Percentiles rank a stretch among this genome's conserved stretches.
phyloP scores from a whole-genome alignment of 2,329 filamentous ascomycete genomes.

The Lachnellula hyalina region DNA sequence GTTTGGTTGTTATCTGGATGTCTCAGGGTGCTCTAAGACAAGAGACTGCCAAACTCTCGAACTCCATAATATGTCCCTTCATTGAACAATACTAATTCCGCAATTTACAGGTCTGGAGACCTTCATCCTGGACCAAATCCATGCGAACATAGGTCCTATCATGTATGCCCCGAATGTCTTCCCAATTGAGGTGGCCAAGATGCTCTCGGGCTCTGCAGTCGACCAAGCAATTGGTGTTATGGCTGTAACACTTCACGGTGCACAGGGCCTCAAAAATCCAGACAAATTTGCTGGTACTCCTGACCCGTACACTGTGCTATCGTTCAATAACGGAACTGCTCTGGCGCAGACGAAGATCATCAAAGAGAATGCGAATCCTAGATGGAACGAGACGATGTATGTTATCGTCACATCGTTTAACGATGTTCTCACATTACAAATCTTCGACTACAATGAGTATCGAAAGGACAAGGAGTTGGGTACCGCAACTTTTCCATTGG shows the following conservation, averaged over 20 bases:
- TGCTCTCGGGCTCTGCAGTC: slow-evolving; percentile 88
- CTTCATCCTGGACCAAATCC: slow-evolving; percentile 95
- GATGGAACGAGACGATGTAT: slow-evolving; percentile 96
- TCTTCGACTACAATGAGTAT: slow-evolving; percentile 93
- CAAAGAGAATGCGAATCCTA: slow-evolving; percentile 76
- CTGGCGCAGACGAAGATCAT: slow-evolving; percentile 87
- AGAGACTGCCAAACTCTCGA: too few relatives aligned
- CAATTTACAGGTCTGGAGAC: slow-evolving; percentile 52
- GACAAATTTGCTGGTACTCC: slow-evolving; percentile 90
- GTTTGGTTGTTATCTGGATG: too few relatives aligned
- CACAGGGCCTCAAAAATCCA: slow-evolving; percentile 86
- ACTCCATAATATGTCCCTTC: too few relatives aligned
- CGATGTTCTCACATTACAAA: slow-evolving; percentile 75
- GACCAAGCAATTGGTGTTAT: slow-evolving; percentile 95
- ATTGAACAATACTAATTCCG: too few relatives aligned
- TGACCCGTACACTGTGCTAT: slow-evolving; percentile 83
- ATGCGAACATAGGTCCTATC: slow-evolving; percentile 89
- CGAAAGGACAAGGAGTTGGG: slow-evolving; percentile 96
- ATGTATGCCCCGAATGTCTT: slow-evolving; percentile 98
- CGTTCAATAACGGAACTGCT: slow-evolving; percentile 74
- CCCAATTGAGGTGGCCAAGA: slow-evolving; percentile 96
- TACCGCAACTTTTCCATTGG: slow-evolving; percentile 76
- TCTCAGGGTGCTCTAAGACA: too few relatives aligned
- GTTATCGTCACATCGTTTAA: slow-evolving; percentile 89
- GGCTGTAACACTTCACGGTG: slow-evolving; percentile 85